A percentile compares a stretch with the other conserved stretches of the same genome.
phyloP scores from a whole-genome alignment of 331 rosid species.

The Quercus lobata region DNA sequence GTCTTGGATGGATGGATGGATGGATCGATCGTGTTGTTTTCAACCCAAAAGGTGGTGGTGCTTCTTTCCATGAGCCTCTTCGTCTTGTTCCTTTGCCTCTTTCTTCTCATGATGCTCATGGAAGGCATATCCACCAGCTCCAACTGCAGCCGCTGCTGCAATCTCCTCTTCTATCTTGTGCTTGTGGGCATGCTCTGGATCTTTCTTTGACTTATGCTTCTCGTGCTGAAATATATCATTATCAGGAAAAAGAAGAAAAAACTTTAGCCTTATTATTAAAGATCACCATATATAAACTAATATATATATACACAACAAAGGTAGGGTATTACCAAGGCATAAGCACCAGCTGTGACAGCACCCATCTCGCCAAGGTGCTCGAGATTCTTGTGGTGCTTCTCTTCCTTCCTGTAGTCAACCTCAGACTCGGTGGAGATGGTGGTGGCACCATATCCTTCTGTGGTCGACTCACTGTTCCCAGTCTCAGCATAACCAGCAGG shows the following conservation, averaged over 20 bases:
- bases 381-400: conserved; percentile 68
- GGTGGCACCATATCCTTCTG: neutral
- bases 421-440: neutral
- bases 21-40: neutral
- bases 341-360: conserved; percentile 53
- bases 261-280: too few species aligned
- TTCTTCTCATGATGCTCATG: conserved; percentile 71
- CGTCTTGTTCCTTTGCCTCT: conserved; percentile 41
- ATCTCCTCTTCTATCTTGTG: conserved; percentile 72
- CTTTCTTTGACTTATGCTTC: conserved; percentile 50
- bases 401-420: conserved; percentile 51
- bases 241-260: too few species aligned
- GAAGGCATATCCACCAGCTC: conserved; percentile 48
- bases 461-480: neutral
- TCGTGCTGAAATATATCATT: conserved; percentile 42
- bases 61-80: conserved; percentile 56
- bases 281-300: neutral
- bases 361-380: conserved; percentile 60
- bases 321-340: conserved; percentile 54
- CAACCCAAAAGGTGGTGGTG: conserved; percentile 60
- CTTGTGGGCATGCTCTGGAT: conserved; percentile 58
- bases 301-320: too few species aligned
- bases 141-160: conserved; percentile 44
- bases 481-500: neutral
- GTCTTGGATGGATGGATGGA: too few species aligned